Evolutionary conservation across 352 stramenopile genomes (phyloP), one percentile per base, ranked within the genome.

Genomic region (Globisporangium spinosum): DNA sequence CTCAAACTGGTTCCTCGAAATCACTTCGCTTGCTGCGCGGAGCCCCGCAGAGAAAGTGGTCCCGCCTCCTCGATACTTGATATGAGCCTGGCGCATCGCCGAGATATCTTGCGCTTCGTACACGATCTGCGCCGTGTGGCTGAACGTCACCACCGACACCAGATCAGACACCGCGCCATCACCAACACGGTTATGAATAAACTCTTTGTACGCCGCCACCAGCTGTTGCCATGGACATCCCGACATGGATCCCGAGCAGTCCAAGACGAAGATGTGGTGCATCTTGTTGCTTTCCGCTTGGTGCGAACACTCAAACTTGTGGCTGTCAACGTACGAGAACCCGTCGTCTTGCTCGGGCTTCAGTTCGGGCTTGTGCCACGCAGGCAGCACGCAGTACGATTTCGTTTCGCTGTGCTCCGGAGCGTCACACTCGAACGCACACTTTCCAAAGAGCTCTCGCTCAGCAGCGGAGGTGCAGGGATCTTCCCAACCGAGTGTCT

Each of bases 231-330:
- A 93, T 6, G 83, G 80, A 17, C 40, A 58, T 0, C 83, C 80
- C 6, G 40, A 58, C 85, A 94, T 93, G 17, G 87, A 94, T 2
- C 82, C 83, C 3, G 87, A 93, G 47, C 71, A 76, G 56, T 94
- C 87, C 34, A 94, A 49, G 35, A 95, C 83, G 40, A 93, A 90
- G 0, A 95, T 70, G 51, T 92, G 85, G 55, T 95, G 85, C 65
- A 84, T 82, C 38, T 84, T 78, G 13, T 69, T 74, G 8, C 73
- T 73, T 25, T 65, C 76, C 0, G 79, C 65, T 22, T 80, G 68
- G 34, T 94, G 81, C 29, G 78, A 82, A 58, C 86, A 91, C 49
- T 87, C 9, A 62, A 95, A 93, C 64, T 90, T 79, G 74, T 94
- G 85, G 8, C 87, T 81, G 15, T 70, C 60, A 0, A 90, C 77